Evolutionary conservation across 805 yeast species (phyloP).

Genomic region (Wickerhamomyces ciferrii): DNA sequence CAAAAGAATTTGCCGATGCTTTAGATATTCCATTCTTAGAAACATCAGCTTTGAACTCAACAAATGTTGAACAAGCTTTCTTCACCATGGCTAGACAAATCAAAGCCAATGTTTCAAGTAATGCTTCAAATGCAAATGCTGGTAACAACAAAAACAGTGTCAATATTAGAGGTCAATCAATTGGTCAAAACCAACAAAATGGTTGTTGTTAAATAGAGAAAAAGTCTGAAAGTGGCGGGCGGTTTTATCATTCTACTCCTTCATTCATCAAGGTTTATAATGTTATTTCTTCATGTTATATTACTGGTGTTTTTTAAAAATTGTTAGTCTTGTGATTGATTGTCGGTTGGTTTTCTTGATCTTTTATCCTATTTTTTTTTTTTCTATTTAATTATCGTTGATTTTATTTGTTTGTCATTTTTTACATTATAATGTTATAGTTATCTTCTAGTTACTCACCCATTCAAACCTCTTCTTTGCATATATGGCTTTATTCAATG

Average conservation of each 20-base stretch:
- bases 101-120: slow-evolving; percentile 86
- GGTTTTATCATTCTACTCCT: too few species aligned
- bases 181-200: slow-evolving; percentile 33
- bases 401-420: neutral
- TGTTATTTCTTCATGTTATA: too few species aligned
- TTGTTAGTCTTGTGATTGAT: neutral
- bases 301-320: too few species aligned
- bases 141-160: slow-evolving; percentile 56
- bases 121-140: slow-evolving; percentile 27
- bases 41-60: slow-evolving; percentile 91
- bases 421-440: neutral
- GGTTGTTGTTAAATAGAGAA: slow-evolving; percentile 39
- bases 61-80: slow-evolving; percentile 98
- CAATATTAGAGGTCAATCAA: slow-evolving; percentile 67
- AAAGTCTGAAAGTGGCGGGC: too few species aligned
- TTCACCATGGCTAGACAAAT: slow-evolving; percentile 98
- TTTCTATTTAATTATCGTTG: neutral
- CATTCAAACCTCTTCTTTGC: neutral
- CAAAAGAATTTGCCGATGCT: slow-evolving; percentile 96
- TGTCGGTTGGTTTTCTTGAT: neutral
- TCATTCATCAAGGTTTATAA: too few species aligned
- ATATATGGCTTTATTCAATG: neutral
- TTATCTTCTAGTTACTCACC: neutral
- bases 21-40: slow-evolving; percentile 92
- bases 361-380: neutral